A percentile compares a stretch with the other conserved stretches of the same genome.
Evolutionary conservation across 352 stramenopile genomes (phyloP).

Genomic region (Halophytophthora batemanensis): DNA sequence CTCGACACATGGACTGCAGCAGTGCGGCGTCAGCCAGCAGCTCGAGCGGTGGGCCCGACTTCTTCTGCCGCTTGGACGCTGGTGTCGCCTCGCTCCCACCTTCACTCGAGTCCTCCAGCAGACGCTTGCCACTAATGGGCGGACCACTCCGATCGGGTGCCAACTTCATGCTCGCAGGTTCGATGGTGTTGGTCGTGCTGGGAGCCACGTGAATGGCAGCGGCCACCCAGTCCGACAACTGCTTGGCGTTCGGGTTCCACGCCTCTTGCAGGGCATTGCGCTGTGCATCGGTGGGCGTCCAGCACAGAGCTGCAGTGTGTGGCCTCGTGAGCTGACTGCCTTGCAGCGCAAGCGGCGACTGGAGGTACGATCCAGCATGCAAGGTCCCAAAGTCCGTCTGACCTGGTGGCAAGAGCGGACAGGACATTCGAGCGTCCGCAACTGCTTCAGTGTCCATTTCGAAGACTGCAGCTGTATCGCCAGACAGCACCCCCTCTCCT

Average conservation of each 20-base stretch:
- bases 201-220: slow-evolving; percentile 7
- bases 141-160: slow-evolving; percentile 25
- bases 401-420: slow-evolving; percentile 15
- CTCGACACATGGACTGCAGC: slow-evolving; percentile 58
- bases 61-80: slow-evolving; percentile 8
- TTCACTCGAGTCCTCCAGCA: slow-evolving; percentile 24
- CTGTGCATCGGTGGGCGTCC: slow-evolving; percentile 27
- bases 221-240: slow-evolving; percentile 19
- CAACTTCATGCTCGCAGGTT: slow-evolving; percentile 44
- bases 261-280: slow-evolving; percentile 21
- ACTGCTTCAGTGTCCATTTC: slow-evolving; percentile 9
- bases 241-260: slow-evolving; percentile 13
- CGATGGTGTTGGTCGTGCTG: slow-evolving; percentile 40
- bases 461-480: not conserved
- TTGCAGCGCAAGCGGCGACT: slow-evolving; percentile 31
- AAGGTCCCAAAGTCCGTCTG: slow-evolving; percentile 20
- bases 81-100: slow-evolving; percentile 8
- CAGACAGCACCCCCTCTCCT: slow-evolving; percentile 4
- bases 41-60: slow-evolving; percentile 52
- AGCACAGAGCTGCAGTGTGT: slow-evolving; percentile 17
- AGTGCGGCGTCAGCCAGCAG: slow-evolving; percentile 72
- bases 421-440: not conserved
- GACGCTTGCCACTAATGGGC: slow-evolving; percentile 29
- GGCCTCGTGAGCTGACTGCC: slow-evolving; percentile 17
- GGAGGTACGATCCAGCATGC: slow-evolving; percentile 18